Evolutionary conservation across 345 rosid genomes (phyloP).

Genomic region (Turritis glabra): DNA sequence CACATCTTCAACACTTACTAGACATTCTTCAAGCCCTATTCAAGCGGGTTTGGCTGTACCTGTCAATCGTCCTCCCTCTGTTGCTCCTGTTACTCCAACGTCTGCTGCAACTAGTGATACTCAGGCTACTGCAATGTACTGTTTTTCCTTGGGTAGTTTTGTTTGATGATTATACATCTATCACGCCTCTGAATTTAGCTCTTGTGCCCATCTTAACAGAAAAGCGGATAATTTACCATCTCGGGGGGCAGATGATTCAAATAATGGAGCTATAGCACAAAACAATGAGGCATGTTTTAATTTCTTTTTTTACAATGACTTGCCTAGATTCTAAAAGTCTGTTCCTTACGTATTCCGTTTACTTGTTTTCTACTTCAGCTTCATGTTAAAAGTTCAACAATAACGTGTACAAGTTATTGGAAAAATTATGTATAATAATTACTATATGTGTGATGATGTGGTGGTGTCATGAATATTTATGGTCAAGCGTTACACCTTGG

Average conservation of each 20-base stretch:
- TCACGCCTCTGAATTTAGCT: conserved; percentile 1
- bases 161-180: conserved; percentile 10
- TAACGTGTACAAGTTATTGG: conserved; percentile 5
- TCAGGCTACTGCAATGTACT: conserved; percentile 54
- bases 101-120: conserved; percentile 44
- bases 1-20: conserved; percentile 40
- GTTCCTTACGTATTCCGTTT: neutral
- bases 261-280: conserved; percentile 53
- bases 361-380: conserved; percentile 15
- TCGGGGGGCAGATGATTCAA: conserved; percentile 45
- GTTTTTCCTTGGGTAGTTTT: conserved; percentile 18
- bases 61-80: conserved; percentile 46
- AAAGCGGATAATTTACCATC: conserved; percentile 44
- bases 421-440: neutral
- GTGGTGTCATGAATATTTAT: conserved; percentile 4
- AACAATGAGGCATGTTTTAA: conserved; percentile 60
- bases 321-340: conserved; percentile 1
- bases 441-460: conserved; percentile 3
- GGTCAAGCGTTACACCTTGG: neutral
- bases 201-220: conserved; percentile 38
- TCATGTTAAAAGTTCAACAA: conserved; percentile 2
- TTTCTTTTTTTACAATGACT: neutral
- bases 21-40: conserved; percentile 62
- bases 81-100: conserved; percentile 44
- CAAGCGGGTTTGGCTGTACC: conserved; percentile 55